Evolutionary conservation across 1,284 basidiomycete genomes (phyloP).

Genomic region (Neonothopanus nambi): DNA sequence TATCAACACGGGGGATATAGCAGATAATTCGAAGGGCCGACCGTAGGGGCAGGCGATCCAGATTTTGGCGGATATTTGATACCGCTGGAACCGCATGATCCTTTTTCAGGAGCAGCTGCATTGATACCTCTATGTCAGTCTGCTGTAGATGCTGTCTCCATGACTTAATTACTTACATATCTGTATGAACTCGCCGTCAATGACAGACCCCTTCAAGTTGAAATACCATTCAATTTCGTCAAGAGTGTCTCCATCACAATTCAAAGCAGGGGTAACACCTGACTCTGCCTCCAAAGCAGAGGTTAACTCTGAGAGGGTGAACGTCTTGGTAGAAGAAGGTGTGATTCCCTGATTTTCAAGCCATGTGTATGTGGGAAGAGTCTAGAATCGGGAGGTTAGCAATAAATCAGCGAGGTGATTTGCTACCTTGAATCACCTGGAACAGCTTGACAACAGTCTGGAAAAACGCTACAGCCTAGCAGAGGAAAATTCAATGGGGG

Average conservation of each 20-base stretch:
- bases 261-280: constrained; percentile 56
- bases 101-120: constrained; percentile 51
- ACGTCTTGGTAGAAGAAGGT: constrained; percentile 58
- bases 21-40: constrained; percentile 15
- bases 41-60: constrained; percentile 28
- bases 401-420: constrained; percentile 7
- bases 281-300: constrained; percentile 56
- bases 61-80: constrained; percentile 67
- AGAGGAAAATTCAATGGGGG: constrained; percentile 4
- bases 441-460: constrained; percentile 64
- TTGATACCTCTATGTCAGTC: neutral
- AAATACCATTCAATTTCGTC: constrained; percentile 68
- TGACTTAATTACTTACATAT: constrained; percentile 46
- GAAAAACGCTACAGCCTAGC: constrained; percentile 73
- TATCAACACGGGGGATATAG: no score
- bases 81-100: constrained; percentile 55
- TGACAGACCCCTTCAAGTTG: constrained; percentile 62
- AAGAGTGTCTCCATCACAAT: constrained; percentile 50
- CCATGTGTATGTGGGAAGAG: constrained; percentile 72
- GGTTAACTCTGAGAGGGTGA: constrained; percentile 57
- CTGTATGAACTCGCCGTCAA: constrained; percentile 63
- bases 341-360: constrained; percentile 71
- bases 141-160: neutral
- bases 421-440: constrained; percentile 39
- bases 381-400: constrained; percentile 31